Base-by-base conservation (phyloP, 129 eudicot species). In the Helichrysum umbraculigerum region DNA sequence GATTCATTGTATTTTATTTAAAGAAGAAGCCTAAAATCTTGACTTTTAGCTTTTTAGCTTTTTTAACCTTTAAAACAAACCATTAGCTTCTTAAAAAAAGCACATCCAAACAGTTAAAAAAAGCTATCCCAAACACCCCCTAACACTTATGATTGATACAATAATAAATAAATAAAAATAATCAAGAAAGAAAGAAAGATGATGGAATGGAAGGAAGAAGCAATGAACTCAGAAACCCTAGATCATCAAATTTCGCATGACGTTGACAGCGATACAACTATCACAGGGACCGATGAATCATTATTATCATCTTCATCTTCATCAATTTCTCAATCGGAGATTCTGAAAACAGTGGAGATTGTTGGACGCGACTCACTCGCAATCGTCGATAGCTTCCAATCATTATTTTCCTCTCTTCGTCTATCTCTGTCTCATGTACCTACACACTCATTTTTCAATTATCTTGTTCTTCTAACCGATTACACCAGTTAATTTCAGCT, bases 331-430 rank as follows among this genome's bases (percentile, higher is more conserved):
- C 81, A 81, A 65, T 66, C 78, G 81, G 92, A 95, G 66, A 85
- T 95, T 3, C 16, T 91, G 41, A 80, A 78, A 83, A 97, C 94
- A 42, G 83, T 95, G 28, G 90, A 87, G 65, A 85, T 81, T 30
- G 96, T 86, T 29, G 99, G 91, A 83, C 85, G 89, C 78, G 93
- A 95, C 75, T 95, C 97, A 7, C 33, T 82, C 54, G 96, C 94
- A n/a, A 95, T 95, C 52, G 93, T 97, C 42, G 88, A 85, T 54
- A 89, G 97, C 80, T 95, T 82, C 87, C 66, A 87, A n/a, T 87
- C 96, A 70, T 88, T 95, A 42, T 91, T 95, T 71, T 77, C 87
- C 68, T 91, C 99, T 39, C 99, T 95, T 60, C 99, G 99, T 4
- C 47, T 50, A 22, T 82, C 92, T 42, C 92, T 95, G 59, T 88